phyloP scores from a whole-genome alignment of 495 filamentous ascomycete species.

The Neurospora tetraspora region DNA sequence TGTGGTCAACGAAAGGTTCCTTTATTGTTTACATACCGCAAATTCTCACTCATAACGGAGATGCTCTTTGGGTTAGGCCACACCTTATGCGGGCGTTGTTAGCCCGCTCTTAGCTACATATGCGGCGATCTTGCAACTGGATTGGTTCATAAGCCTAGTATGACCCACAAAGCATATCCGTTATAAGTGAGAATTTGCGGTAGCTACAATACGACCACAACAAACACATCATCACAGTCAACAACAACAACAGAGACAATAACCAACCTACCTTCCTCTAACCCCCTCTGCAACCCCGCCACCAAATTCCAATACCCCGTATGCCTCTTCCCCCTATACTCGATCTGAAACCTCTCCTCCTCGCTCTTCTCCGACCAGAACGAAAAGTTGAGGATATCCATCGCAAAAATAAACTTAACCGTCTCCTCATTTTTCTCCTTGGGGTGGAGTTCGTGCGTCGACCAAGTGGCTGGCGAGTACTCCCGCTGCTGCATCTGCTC shows the following conservation, averaged over 20 bases:
- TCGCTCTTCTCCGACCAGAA: slow-evolving; percentile 64
- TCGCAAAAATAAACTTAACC: slow-evolving; percentile 86
- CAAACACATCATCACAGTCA: slow-evolving; percentile 1
- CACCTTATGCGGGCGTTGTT: too few species aligned
- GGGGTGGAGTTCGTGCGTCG: slow-evolving; percentile 84
- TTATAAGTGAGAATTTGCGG: too few species aligned
- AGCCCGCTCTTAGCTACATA: too few species aligned
- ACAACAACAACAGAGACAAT: slow-evolving; percentile 1
- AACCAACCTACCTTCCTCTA: slow-evolving; percentile 66
- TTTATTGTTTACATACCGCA: background rate
- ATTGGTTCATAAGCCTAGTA: too few species aligned
- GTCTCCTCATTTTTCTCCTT: slow-evolving; percentile 64
- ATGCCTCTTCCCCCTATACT: slow-evolving; percentile 71
- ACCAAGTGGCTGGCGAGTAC: slow-evolving; percentile 80
- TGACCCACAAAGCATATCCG: too few species aligned
- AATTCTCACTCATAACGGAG: too few species aligned
- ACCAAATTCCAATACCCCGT: slow-evolving; percentile 96
- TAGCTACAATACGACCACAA: background rate
- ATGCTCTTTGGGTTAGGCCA: too few species aligned
- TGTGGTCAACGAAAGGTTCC: background rate
- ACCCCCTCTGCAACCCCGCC: slow-evolving; percentile 70
- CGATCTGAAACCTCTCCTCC: slow-evolving; percentile 62
- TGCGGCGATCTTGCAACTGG: too few species aligned
- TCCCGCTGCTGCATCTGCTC: slow-evolving; percentile 68
- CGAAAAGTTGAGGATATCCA: slow-evolving; percentile 93